Base-by-base conservation (phyloP, 306 rosid genomes). In the Cucumis hystrix region DNA sequence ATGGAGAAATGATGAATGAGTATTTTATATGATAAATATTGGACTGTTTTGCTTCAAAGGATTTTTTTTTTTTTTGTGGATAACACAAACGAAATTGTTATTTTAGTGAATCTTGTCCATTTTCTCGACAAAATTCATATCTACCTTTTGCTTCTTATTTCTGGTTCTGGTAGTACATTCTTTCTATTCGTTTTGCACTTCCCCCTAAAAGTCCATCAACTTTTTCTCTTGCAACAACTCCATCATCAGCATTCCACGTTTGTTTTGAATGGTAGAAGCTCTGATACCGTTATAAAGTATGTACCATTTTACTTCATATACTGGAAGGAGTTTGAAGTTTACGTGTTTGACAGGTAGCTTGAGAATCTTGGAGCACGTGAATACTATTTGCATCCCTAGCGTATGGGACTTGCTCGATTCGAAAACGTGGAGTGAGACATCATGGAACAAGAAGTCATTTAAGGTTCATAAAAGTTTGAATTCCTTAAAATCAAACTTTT, bases 291-390 rank as follows among this genome's bases (percentile, higher is more conserved):
- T 18, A 18, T 59, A 49, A 33, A 47, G 15, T 71, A 16, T 49
- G 60, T 25, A 14, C 23, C 28, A 3, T 25, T 71, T 71, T 71
- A 28, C 37, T 47, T 49, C 12, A 35, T 45, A 30, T 11, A 74
- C 65, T 57, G 52, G 17, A 70, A 20, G 55, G 79, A 55, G 69
- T 66, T 74, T 83, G 45, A 77, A 62, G 58, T 59, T 52, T 2
- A 64, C 57, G 58, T 57, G 41, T 43, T 52, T 79, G 83, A 86
- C 87, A 92, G 97, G 45, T 88, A 85, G 97, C 90, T 85, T 95
- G 83, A 92, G 97, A 83, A 76, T 95, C 80, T 20, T 95, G 82
- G 91, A 95, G 84, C 91, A 89, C 39, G 97, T 80, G 55, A 91
- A 89, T 40, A 86, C 85, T 52, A 77, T 95, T 74, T 77, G 85